Conservation (phyloP, 345 rosid genomes). For the Moricandia moricandioides region DNA sequence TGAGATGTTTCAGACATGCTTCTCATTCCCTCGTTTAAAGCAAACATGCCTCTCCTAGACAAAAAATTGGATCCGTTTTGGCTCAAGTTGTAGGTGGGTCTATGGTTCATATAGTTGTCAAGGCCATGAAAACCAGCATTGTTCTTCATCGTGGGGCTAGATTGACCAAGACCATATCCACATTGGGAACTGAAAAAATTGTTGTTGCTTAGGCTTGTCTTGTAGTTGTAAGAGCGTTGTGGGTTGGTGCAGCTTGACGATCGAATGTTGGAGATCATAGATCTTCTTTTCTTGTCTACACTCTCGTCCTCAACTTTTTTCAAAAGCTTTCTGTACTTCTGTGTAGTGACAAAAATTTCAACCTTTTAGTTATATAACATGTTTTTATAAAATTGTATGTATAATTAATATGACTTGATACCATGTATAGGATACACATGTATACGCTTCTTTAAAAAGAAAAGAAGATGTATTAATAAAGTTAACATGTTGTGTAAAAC, state of each 20-base stretch:
- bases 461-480: not conserved
- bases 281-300: not conserved
- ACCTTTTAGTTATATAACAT: not conserved
- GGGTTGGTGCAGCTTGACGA: slow-evolving; percentile 15
- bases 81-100: not conserved
- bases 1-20: not conserved
- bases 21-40: not conserved
- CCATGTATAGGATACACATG: not conserved
- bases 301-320: slow-evolving; percentile 33
- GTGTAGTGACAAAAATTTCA: slow-evolving; percentile 15
- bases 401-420: not conserved
- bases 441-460: not conserved
- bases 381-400: not conserved
- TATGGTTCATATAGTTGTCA: not conserved
- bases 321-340: slow-evolving; percentile 58
- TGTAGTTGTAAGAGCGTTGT: not conserved
- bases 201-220: not conserved
- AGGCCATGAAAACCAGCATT: not conserved
- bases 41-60: not conserved
- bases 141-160: not conserved
- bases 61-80: not conserved
- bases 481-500: not conserved
- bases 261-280: slow-evolving; percentile 23
- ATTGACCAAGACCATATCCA: slow-evolving; percentile 8
- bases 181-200: not conserved